Base-by-base conservation (phyloP, 2,329 filamentous ascomycete genomes). In the Aaosphaeria pasadenensis region DNA sequence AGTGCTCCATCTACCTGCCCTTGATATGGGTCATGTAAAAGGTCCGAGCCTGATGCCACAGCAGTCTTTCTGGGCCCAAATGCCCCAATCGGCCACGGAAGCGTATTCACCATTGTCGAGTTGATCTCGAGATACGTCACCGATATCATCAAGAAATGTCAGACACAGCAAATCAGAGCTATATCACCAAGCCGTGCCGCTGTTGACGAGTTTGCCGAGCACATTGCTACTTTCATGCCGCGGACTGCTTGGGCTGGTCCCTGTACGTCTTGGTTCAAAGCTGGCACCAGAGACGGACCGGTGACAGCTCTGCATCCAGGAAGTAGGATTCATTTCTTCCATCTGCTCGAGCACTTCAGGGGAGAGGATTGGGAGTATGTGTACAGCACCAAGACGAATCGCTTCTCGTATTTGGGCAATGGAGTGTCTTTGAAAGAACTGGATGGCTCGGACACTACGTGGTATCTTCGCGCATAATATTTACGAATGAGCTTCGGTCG, bases 311-410 rank as follows among this genome's bases (percentile, higher is more conserved):
- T 64, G 2, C 60, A 56, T 54, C 58, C 59, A 0, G 59, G 59
- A 0, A 56, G 52, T 33, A 42, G 60, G 2, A 35, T 63, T 28
- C 57, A 63, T 39, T 64, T 62, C n/a, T 28, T 62, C 11, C 52
- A 59, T 42, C 52, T 60, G 11, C 49, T 61, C 50, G 47, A 62
- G 39, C 7, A 6, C 5, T 51, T 54, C 5, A 11, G 59, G 11
- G 62, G 54, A 17, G 59, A 65, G 40, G 58, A 65, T 13, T 60
- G 49, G 32, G 51, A 63, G 11, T 57, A 60, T 46, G 51, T 49
- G 43, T 62, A 62, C 24, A 32, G 49, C 33, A 43, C 36, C 9
- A 13, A 36, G 9, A 13, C 9, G 13, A 36, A 36, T 36, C 33
- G 13, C 13, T 36, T 36, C 13, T 11, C 48, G 17, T 63, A 58